Base-by-base conservation (phyloP, 2,329 filamentous ascomycete genomes). In the Talaromyces rugulosus region DNA sequence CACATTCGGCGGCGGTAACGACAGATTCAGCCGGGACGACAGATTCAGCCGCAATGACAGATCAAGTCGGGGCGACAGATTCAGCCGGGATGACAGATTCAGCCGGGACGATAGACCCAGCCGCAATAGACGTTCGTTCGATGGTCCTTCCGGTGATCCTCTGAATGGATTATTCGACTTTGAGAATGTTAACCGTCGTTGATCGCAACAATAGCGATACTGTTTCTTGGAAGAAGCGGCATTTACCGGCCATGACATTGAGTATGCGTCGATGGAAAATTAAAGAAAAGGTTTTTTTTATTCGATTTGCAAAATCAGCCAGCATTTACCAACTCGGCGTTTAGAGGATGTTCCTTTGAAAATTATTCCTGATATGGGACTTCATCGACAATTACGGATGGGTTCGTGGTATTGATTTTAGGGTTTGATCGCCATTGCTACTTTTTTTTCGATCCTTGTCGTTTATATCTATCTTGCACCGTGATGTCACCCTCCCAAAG, bases 361-460 rank as follows among this genome's bases (percentile, higher is more conserved):
- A 47, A 47, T 11, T 4, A 47, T 47, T 12, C 23, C 23, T 47
- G 23, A 47, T 27, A 47, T 40, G 36, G 36, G 18, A 47, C n/a
- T 27, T 27, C 11, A 18, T 23, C 6, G 44, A 47, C 23, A 16
- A 53, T 16, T n/a, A 31, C 14, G 50, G 50, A 31, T 31, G 27
- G 28, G 50, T 27, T 53, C 28, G 27, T 53, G 11, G 23, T 53
- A 53, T 31, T 31, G 30, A 5, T 31, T 40, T 16, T 28, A 33
- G 42, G n/a, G n/a, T 53, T 56, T 36, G 28, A 33, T 40, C n/a
- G n/a, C 33, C 28, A 8, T 56, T 27, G 14, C 33, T 16, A 16
- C 30, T 30, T 54, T 28, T 36, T 28, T 42, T 62, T 58, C 60
- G 16, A 53, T 34, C 60, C 31, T 55, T 63, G 62, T 63, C 54